These are phyloP conservation scores for Colletotrichum coccodes DNA, from an alignment of 2,329 filamentous ascomycete species.

Conservation along the genomic window DNA sequence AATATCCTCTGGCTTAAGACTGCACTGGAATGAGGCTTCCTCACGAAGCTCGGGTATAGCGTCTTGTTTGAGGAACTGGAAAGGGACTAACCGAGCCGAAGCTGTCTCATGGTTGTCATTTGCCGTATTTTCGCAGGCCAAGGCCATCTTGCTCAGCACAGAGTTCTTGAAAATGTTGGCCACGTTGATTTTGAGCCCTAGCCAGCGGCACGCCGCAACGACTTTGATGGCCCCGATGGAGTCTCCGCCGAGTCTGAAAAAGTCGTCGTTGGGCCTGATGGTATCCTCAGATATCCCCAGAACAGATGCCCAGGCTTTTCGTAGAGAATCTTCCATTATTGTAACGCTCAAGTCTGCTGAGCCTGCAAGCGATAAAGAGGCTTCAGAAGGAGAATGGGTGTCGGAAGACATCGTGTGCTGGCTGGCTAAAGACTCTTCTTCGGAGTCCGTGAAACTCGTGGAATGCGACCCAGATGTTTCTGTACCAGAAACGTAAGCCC, in stretches of 20 bases:
- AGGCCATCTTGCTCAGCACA: conserved; percentile 6
- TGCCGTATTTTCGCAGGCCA: not conserved
- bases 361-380: not conserved
- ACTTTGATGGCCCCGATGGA: conserved; percentile 40
- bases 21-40: conserved; percentile 18
- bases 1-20: conserved; percentile 2
- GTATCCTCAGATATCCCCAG: conserved; percentile 10
- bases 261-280: conserved; percentile 44
- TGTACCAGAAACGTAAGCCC: not conserved
- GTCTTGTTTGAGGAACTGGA: not conserved
- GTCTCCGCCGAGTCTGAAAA: conserved; percentile 38
- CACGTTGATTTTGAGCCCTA: conserved; percentile 9
- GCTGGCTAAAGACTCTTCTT: not conserved
- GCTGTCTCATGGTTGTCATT: fast-evolving
- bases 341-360: not conserved
- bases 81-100: not conserved
- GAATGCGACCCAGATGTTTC: not conserved
- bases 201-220: conserved; percentile 26
- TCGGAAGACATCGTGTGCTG: conserved; percentile 1
- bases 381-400: not conserved
- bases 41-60: not conserved
- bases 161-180: conserved; percentile 24
- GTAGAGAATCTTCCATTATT: not conserved
- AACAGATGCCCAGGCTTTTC: conserved; percentile 29
- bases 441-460: not conserved